Conservation (phyloP, 805 yeast genomes). For the Pichia sporocuriosa region DNA sequence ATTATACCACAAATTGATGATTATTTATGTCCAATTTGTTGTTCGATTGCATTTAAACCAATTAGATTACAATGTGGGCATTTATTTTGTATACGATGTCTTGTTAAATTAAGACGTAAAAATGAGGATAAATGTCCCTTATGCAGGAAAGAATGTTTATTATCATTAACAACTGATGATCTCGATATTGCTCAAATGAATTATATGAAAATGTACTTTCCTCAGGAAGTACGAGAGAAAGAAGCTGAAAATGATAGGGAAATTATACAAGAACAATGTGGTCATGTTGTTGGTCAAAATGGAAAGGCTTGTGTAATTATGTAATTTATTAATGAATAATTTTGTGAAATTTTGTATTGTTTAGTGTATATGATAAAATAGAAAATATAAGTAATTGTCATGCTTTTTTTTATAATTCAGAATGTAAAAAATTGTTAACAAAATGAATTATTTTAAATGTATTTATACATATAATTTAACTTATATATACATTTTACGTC, state of each 20-base stretch:
- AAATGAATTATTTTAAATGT: too few species aligned
- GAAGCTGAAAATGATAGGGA: conserved; percentile 47
- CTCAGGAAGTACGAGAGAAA: conserved; percentile 59
- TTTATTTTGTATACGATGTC: conserved; percentile 65
- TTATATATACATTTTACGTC: too few species aligned
- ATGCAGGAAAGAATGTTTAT: conserved; percentile 50
- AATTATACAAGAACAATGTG: conserved; percentile 37
- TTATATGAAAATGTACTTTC: conserved; percentile 55
- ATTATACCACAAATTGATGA: conserved; percentile 71
- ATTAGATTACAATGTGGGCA: conserved; percentile 59
- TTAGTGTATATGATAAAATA: too few species aligned
- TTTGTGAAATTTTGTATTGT: too few species aligned
- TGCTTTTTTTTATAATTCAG: too few species aligned
- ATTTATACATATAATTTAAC: too few species aligned
- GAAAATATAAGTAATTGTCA: too few species aligned
- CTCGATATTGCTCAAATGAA: conserved; percentile 48
- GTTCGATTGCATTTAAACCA: conserved; percentile 65
- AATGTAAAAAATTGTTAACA: too few species aligned
- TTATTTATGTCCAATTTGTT: conserved; percentile 68
- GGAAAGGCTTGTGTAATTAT: conserved; percentile 23
- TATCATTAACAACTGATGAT: conserved; percentile 52
- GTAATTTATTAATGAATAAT: conserved; percentile 6
- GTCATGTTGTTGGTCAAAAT: conserved; percentile 19
- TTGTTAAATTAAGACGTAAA: conserved; percentile 59
- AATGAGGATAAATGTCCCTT: conserved; percentile 59